Base-by-base conservation (phyloP, 495 filamentous ascomycete genomes). In the Penicillium argentinense region DNA sequence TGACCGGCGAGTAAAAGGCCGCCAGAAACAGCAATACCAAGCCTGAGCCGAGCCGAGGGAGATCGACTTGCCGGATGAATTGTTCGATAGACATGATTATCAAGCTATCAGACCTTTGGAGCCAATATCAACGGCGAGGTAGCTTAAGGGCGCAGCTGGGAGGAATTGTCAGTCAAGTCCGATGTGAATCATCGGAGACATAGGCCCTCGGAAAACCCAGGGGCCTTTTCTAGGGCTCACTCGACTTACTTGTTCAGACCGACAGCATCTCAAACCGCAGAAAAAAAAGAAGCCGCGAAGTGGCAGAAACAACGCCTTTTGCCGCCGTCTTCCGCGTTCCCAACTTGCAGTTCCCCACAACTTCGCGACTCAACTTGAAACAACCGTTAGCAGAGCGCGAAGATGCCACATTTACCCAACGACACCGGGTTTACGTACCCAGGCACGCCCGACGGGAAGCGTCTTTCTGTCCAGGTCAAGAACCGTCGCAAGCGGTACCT, bases 1-100 rank as follows among this genome's bases (percentile, higher is more conserved):
- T 93, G 42, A 89, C 79, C 43, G 82, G 83, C 16, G 89, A 88
- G 49, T 79, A 86, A 34, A 86, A 61, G 1, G 87, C 90, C n/a
- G 83, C 76, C 33, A 93, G 76, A 17, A 78, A 49, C 49, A 95
- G 75, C 39, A 91, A 63, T 5, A 66, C 56, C 39, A 69, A 46
- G 17, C 66, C 74, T 33, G 56, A 57, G 14, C 49, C 48, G 30
- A 70, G 52, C 41, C 60, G 57, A 39, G 56, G 56, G 53, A 37
- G 38, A 47, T 71, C 64, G 45, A 55, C 51, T 27, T 54, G 59
- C 50, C 51, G 59, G 26, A 67, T 46, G 18, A 59, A 50, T 25
- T 61, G 54, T 19, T 57, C 47, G 34, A 63, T 39, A 47, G 64
- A 56, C 57, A 63, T 63, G 33, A 24, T 60, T 47, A 39, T 49